Base-by-base conservation (phyloP, 108 stramenopile species). In the Pelagomonas calceolata region DNA sequence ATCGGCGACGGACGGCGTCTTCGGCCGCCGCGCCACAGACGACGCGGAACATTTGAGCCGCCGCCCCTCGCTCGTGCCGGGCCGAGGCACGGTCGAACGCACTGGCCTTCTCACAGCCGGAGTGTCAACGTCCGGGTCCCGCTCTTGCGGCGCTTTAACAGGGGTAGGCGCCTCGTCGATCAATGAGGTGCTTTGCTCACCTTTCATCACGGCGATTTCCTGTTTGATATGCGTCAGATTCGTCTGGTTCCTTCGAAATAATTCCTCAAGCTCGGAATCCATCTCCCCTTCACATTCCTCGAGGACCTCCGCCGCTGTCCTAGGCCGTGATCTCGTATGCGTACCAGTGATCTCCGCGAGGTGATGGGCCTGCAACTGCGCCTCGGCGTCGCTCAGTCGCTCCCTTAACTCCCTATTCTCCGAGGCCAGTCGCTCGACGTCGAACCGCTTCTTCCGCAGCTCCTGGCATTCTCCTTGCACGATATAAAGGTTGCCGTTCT, bases 381-480 rank as follows among this genome's bases (percentile, higher is more conserved):
- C 51, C 21, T 60, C 51, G 51, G 51, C 51, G 7, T 26, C 21
- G 51, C 26, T 26, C 7, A 60, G 51, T 17, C 21, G 21, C 51
- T 17, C 51, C 7, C 0, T 12, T 12, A 60, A 26, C 21, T 60
- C 51, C 51, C 0, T 26, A 71, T 73, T 73, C 72, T 73, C 73
- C 34, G 34, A 65, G 5, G 66, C 65, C 12, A 73, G 71, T 12
- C 72, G 65, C 32, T 66, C 34, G 70, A 73, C 66, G 71, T 73
- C 71, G 16, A 34, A n/a, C 34, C 66, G 66, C 17, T 73, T 71
- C 72, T 36, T 36, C 39, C 0, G 70, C 63, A 65, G 36, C 37
- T 17, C 30, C 21, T 73, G 70, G 72, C 70, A 71, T 73, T 73
- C 72, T 73, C 73, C 34, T 66, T 66, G 18, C 66, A 73, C 65